Percentiles rank a stretch among this genome's conserved stretches.
phyloP scores from a whole-genome alignment of 148 eudicot genomes.

The Simmondsia chinensis region DNA sequence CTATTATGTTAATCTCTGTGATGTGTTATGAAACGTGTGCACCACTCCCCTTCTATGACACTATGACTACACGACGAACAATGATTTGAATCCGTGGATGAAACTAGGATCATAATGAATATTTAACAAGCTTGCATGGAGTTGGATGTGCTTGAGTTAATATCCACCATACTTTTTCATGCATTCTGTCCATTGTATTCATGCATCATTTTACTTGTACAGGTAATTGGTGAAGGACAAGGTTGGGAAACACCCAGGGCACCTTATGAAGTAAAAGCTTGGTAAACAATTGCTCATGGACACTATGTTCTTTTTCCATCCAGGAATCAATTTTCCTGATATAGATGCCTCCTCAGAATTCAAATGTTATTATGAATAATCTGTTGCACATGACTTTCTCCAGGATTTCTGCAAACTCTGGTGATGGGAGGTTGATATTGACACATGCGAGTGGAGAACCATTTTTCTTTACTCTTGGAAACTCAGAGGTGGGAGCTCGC shows the following conservation, averaged over 20 bases:
- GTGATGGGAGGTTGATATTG: conserved; percentile 58
- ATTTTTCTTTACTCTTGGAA: conserved; percentile 74
- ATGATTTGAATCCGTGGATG: no score
- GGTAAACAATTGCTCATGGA: conserved; percentile 58
- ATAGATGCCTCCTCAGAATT: neutral
- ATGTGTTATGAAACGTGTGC: no score
- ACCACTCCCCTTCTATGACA: no score
- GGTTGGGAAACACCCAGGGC: conserved; percentile 99
- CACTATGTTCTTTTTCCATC: no score
- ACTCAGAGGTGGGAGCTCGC: conserved; percentile 52
- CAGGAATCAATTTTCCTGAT: no score
- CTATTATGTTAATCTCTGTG: no score
- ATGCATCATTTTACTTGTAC: conserved; percentile 11
- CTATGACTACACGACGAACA: no score
- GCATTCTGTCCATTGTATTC: neutral
- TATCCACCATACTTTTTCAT: no score
- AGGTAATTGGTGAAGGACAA: conserved; percentile 78
- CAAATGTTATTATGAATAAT: neutral
- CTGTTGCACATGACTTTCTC: conserved; percentile 7
- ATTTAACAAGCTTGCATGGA: no score
- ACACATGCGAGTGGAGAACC: conserved; percentile 69
- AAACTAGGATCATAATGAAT: no score
- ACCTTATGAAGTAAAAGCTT: conserved; percentile 90
- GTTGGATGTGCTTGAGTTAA: no score
- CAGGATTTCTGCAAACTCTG: conserved; percentile 79